These are phyloP conservation scores for Claviceps digitariae DNA, from an alignment of 2,329 filamentous ascomycete genomes.

Conservation along the genomic window DNA sequence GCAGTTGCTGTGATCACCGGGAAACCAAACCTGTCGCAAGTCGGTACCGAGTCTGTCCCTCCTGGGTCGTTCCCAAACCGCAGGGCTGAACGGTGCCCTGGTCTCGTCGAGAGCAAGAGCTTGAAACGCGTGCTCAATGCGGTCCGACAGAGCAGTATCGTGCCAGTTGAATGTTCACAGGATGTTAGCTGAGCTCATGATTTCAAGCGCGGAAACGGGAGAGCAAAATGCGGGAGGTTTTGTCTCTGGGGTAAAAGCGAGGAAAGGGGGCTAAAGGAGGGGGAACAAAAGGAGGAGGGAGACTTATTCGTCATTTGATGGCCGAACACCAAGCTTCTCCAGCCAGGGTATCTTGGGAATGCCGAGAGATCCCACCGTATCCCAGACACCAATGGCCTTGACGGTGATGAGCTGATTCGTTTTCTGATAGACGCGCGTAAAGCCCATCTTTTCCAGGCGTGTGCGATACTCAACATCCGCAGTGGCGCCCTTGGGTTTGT, in stretches of 20 bases:
- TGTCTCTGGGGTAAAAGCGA: too few relatives aligned
- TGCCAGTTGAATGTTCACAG: conserved; percentile 34
- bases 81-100: conserved; percentile 38
- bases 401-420: conserved; percentile 30
- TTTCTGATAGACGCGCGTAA: conserved; percentile 29
- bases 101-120: conserved; percentile 45
- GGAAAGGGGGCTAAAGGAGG: too few relatives aligned
- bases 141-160: conserved; percentile 37
- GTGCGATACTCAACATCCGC: conserved; percentile 30
- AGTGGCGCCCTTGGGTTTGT: conserved; percentile 32
- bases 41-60: conserved; percentile 26
- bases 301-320: conserved; percentile 33
- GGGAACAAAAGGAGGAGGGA: conserved; percentile 3
- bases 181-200: conserved; percentile 16
- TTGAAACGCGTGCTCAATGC: conserved; percentile 44
- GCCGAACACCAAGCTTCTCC: conserved; percentile 31
- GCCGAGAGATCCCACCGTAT: conserved; percentile 29
- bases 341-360: conserved; percentile 33
- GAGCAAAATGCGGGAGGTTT: too few relatives aligned
- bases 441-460: conserved; percentile 28
- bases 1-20: conserved; percentile 57
- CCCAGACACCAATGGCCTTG: conserved; percentile 33
- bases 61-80: conserved; percentile 36
- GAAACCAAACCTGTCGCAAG: conserved; percentile 49
- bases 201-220: too few relatives aligned